Percentiles rank a stretch among this genome's conserved stretches.
Conservation (phyloP, 441 rosid genomes). For the Cnidoscolus chayamansa region DNA sequence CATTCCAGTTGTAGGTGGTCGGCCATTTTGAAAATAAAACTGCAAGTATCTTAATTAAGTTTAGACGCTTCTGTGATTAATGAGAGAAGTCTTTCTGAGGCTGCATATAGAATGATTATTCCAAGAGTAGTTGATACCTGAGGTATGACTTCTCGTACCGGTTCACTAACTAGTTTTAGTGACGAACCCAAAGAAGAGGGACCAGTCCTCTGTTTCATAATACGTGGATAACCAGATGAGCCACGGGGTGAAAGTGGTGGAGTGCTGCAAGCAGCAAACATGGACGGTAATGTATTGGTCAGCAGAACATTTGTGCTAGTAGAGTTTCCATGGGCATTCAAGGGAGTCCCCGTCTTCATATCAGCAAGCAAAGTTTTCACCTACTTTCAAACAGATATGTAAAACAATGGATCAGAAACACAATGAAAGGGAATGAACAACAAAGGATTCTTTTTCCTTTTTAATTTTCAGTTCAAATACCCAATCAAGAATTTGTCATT, state of each 20-base stretch:
- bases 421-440: neutral
- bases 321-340: conserved; percentile 47
- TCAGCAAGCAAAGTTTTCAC: conserved; percentile 66
- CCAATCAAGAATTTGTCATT: neutral
- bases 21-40: conserved; percentile 93
- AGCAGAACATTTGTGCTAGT: conserved; percentile 41
- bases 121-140: conserved; percentile 50
- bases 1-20: conserved; percentile 71
- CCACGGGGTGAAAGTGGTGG: conserved; percentile 97
- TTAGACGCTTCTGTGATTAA: neutral
- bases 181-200: conserved; percentile 75
- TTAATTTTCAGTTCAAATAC: neutral
- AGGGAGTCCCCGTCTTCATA: conserved; percentile 58
- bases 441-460: neutral
- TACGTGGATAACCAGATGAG: conserved; percentile 80
- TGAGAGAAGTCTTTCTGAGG: conserved; percentile 6
- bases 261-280: conserved; percentile 86
- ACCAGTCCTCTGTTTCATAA: conserved; percentile 60
- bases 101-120: neutral
- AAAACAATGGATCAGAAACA: neutral
- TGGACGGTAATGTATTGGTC: conserved; percentile 64
- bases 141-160: conserved; percentile 75
- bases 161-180: conserved; percentile 64
- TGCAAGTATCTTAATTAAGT: conserved; percentile 32
- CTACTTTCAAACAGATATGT: conserved; percentile 31